A percentile compares a stretch with the other conserved stretches of the same genome.
These are phyloP conservation scores for Litsea cubeba DNA, from an alignment of 164 flowering plant genomes.

Conservation along the genomic window DNA sequence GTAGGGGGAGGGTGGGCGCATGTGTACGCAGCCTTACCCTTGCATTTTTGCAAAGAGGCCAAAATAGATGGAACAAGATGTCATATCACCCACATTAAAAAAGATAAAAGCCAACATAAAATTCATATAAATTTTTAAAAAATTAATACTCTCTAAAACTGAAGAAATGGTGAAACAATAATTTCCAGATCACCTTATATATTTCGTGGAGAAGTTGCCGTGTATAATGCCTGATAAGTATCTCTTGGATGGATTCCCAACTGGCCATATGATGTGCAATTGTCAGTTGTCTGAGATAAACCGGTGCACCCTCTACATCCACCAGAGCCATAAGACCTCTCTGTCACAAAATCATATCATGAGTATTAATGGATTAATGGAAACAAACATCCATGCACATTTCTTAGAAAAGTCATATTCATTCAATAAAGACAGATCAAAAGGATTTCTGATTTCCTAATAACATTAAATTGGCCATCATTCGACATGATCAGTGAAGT, in stretches of 20 bases:
- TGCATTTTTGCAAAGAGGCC: no score
- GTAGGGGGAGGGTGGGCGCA: no score
- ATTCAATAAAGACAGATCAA: no score
- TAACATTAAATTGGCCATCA: no score
- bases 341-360: slow-evolving; percentile 33
- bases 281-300: slow-evolving; percentile 59
- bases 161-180: not conserved
- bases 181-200: slow-evolving; percentile 61
- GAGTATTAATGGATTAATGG: not conserved
- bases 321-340: slow-evolving; percentile 95
- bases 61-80: no score
- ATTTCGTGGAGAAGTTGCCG: slow-evolving; percentile 86
- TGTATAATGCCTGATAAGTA: slow-evolving; percentile 70
- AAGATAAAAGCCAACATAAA: not conserved
- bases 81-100: no score
- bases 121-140: not conserved
- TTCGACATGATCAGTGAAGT: no score
- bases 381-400: not conserved
- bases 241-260: slow-evolving; percentile 78
- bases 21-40: no score
- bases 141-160: not conserved
- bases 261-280: slow-evolving; percentile 87
- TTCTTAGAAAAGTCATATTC: no score
- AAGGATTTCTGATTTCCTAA: no score
- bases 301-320: slow-evolving; percentile 90